phyloP scores from a whole-genome alignment of 2,329 filamentous ascomycete genomes.

The Cryphonectria carpinicola region DNA sequence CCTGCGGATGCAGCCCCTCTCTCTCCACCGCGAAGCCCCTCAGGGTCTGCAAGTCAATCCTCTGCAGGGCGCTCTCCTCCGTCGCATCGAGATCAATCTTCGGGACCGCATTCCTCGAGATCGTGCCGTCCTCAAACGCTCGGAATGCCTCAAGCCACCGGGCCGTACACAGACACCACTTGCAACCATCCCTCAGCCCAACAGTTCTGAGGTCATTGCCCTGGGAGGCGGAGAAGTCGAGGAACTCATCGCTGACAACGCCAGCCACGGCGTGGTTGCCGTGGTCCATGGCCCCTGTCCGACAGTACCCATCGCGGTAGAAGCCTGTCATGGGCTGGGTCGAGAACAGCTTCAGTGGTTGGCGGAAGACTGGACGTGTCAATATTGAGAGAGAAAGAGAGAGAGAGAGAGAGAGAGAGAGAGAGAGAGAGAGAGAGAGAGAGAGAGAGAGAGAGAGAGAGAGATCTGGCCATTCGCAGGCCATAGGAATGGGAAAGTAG shows the following conservation, averaged over 20 bases:
- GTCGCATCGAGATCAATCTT: conserved; percentile 55
- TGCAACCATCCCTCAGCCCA: conserved; percentile 57
- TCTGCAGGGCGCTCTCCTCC: conserved; percentile 54
- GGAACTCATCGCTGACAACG: conserved; percentile 62
- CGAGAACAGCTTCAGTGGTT: conserved; percentile 61
- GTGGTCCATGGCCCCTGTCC: conserved; percentile 53
- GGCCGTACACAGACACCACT: conserved; percentile 65
- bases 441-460: too few relatives aligned
- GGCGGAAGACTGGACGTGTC: conserved; percentile 52
- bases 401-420: too few relatives aligned
- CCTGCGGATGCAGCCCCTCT: conserved; percentile 68
- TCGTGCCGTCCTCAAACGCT: conserved; percentile 50
- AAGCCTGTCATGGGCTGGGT: conserved; percentile 63
- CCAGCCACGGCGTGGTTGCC: conserved; percentile 65
- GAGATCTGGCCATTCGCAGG: background rate
- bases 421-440: background rate
- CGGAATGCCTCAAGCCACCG: conserved; percentile 65
- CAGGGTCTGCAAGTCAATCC: conserved; percentile 52
- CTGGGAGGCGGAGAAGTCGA: conserved; percentile 61
- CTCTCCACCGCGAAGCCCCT: conserved; percentile 48
- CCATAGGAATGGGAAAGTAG: background rate
- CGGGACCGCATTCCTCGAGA: conserved; percentile 37
- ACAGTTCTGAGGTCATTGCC: conserved; percentile 62
- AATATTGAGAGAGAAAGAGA: background rate
- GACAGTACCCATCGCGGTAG: conserved; percentile 64